Percentiles rank a stretch among this genome's conserved stretches.
phyloP scores from a whole-genome alignment of 148 eudicot genomes.

The Fagopyrum esculentum region DNA sequence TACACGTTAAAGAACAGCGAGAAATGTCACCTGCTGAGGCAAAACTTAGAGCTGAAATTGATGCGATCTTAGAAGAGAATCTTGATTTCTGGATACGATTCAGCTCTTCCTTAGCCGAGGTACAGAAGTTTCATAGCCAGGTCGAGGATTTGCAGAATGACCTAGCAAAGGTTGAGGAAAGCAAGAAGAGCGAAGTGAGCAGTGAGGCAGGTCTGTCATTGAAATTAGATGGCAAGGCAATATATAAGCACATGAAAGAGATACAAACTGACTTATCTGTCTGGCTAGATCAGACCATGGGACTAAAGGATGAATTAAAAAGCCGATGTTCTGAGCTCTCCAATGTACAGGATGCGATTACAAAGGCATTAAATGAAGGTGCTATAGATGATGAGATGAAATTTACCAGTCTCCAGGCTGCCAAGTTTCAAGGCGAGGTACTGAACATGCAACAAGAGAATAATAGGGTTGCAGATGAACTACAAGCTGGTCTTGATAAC shows the following conservation, averaged over 20 bases:
- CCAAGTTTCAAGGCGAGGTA: conserved; percentile 85
- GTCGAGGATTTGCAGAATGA: conserved; percentile 56
- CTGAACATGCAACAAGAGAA: conserved; percentile 94
- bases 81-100: conserved; percentile 86
- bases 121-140: conserved; percentile 62
- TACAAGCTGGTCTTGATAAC: conserved; percentile 67
- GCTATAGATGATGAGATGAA: conserved; percentile 63
- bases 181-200: conserved; percentile 35
- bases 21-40: conserved; percentile 53
- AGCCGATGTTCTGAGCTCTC: conserved; percentile 50
- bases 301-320: conserved; percentile 58
- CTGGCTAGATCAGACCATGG: conserved; percentile 65
- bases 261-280: conserved; percentile 55
- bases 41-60: conserved; percentile 58
- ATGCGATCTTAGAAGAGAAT: conserved; percentile 70
- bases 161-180: conserved; percentile 39
- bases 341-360: conserved; percentile 60
- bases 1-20: conserved; percentile 18
- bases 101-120: conserved; percentile 62
- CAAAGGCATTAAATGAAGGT: conserved; percentile 45
- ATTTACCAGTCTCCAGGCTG: conserved; percentile 80
- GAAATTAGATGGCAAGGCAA: conserved; percentile 51
- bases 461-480: conserved; percentile 69
- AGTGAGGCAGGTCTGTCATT: conserved; percentile 18
- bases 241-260: conserved; percentile 71